Conservation (phyloP, 2,329 filamentous ascomycete genomes). For the Aspergillus quadrilineatus region DNA sequence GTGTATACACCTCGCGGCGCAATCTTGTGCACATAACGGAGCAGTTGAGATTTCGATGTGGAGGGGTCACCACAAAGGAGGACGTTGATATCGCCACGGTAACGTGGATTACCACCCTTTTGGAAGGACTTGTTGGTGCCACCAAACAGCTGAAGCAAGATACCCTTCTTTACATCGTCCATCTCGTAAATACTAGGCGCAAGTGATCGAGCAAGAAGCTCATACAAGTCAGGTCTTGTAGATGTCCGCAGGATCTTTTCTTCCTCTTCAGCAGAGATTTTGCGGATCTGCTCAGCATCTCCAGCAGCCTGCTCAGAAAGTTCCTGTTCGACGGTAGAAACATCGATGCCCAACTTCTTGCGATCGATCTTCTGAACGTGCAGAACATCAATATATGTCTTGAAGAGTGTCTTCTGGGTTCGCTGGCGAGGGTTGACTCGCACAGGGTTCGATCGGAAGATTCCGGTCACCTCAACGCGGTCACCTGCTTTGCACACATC, state of each 20-base stretch:
- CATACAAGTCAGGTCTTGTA: conserved; percentile 81
- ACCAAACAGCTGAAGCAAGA: conserved; percentile 91
- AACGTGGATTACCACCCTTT: conserved; percentile 92
- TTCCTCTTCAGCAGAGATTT: conserved; percentile 82
- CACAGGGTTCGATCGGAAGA: conserved; percentile 92
- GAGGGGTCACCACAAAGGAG: conserved; percentile 96
- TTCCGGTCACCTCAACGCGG: conserved; percentile 89
- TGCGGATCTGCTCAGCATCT: conserved; percentile 77
- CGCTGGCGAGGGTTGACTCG: conserved; percentile 91
- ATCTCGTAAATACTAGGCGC: conserved; percentile 96
- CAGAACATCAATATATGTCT: conserved; percentile 93
- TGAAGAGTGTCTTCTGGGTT: conserved; percentile 92
- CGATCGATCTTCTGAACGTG: conserved; percentile 97
- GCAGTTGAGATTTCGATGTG: conserved; percentile 90
- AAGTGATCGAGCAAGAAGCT: conserved; percentile 83
- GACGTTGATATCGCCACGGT: conserved; percentile 96
- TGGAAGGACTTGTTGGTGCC: conserved; percentile 98
- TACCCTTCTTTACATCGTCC: conserved; percentile 98
- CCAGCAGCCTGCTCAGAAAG: conserved; percentile 70
- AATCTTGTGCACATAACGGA: conserved; percentile 96
- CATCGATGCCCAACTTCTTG: conserved; percentile 87
- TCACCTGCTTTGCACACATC: conserved; percentile 98
- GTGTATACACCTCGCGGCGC: conserved; percentile 83
- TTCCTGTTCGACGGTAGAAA: conserved; percentile 81
- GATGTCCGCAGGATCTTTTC: conserved; percentile 81